Percentiles rank a stretch among this genome's conserved stretches.
phyloP scores from a whole-genome alignment of 495 filamentous ascomycete species.

The Diplogelasinospora grovesii region DNA sequence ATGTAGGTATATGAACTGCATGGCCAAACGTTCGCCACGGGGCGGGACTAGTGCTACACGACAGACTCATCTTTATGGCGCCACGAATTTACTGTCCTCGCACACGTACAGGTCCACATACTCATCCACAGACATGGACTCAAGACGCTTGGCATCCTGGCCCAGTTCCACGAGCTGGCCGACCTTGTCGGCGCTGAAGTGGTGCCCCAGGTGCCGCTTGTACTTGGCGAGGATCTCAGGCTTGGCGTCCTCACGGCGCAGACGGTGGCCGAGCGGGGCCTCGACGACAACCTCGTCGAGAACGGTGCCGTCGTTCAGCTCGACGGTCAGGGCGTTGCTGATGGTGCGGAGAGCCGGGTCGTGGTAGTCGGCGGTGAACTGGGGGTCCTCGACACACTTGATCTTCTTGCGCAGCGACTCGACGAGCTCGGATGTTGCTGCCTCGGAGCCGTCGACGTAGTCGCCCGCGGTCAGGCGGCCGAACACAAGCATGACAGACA shows the following conservation, averaged over 20 bases:
- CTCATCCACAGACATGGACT: constrained; percentile 76
- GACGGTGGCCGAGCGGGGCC: constrained; percentile 87
- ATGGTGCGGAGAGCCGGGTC: constrained; percentile 88
- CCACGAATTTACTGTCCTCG: constrained; percentile 52
- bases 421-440: constrained; percentile 81
- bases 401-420: constrained; percentile 88
- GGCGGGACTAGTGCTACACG: too few relatives aligned
- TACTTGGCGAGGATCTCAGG: constrained; percentile 93
- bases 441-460: constrained; percentile 86
- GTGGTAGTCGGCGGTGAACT: constrained; percentile 93
- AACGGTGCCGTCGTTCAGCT: constrained; percentile 89
- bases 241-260: constrained; percentile 93
- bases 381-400: constrained; percentile 88
- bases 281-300: constrained; percentile 89
- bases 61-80: too few relatives aligned
- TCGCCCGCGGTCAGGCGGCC: constrained; percentile 86
- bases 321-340: constrained; percentile 89
- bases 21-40: too few relatives aligned
- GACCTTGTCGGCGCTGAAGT: constrained; percentile 69
- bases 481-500: constrained; percentile 87
- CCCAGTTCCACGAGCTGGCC: constrained; percentile 72
- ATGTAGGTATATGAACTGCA: too few relatives aligned
- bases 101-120: constrained; percentile 88
- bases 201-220: constrained; percentile 79
- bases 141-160: constrained; percentile 63